Base-by-base conservation (phyloP, 2,329 filamentous ascomycete genomes). In the Sporothrix variecibatus region DNA sequence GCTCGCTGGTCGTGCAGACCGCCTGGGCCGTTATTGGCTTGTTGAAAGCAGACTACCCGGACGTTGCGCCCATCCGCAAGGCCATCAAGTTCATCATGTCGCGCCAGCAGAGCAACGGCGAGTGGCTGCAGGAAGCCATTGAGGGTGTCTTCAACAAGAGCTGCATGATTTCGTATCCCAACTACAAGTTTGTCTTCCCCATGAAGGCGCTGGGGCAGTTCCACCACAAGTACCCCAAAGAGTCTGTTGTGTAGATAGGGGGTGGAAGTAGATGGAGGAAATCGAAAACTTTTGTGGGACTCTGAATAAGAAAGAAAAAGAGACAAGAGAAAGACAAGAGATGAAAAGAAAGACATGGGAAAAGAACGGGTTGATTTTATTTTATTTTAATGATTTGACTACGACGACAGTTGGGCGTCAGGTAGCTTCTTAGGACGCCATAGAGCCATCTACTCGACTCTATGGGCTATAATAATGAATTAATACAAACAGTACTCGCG, bases 101-200 rank as follows among this genome's bases (percentile, higher is more conserved):
- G 40, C 89, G 95, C 68, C 96, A 99, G 84, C 91, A 94, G 82
- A 81, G 86, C 2, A 97, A 97, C 80, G 96, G 96, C 46, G 95
- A 98, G 84, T 99, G 96, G 96, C 81, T 93, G 77, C 95, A 98
- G 81, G 96, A 98, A 82, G 92, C 93, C 0, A 98, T 99, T 78
- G 96, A 99, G 82, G 96, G 96, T 1, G 96, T 99, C 12, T 99
- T 99, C 84, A 99, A 99, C 84, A 97, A 98, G 86, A 96, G 92
- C 79, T 98, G 95, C 86, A 98, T 98, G 94, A 99, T 99, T 77
- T 96, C 94, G 0, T 99, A 99, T 80, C 95, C 95, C 60, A 99
- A 99, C 86, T 99, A 99, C 87, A 99, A 98, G 85, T 96, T 97
- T 82, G 93, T 92, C 74, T 99, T 98, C 83, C 91, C 95, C 0